phyloP scores from a whole-genome alignment of 352 stramenopile genomes.

The Pythium brassicae region DNA sequence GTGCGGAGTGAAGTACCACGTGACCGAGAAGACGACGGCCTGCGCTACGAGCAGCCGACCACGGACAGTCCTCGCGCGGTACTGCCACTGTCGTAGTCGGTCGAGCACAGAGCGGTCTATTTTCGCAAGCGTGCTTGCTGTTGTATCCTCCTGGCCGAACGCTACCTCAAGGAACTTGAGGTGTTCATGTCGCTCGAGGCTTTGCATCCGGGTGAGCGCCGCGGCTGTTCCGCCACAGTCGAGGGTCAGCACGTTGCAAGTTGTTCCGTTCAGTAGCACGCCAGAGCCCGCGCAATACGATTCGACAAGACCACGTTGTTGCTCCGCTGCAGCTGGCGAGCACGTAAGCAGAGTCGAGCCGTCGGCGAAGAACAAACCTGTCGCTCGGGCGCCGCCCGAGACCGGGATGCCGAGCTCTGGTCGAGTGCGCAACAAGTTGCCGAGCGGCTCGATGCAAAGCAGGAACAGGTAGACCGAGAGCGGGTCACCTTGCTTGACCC shows the following conservation, averaged over 20 bases:
- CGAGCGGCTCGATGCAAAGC: slow-evolving; percentile 17
- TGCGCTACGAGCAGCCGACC: slow-evolving; percentile 1
- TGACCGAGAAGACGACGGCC: slow-evolving; percentile 5
- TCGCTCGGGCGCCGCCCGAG: background rate
- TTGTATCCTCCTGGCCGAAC: slow-evolving; percentile 7
- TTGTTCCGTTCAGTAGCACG: slow-evolving; percentile 12
- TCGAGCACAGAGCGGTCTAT: background rate
- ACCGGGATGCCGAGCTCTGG: slow-evolving; percentile 8
- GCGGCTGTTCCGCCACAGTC: background rate
- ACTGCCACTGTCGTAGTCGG: background rate
- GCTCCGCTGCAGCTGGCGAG: background rate
- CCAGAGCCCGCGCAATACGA: slow-evolving; percentile 18
- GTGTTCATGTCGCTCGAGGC: background rate
- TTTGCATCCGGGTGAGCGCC: background rate
- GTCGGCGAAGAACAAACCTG: slow-evolving; percentile 20
- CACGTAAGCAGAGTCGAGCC: slow-evolving; percentile 15
- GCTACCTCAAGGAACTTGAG: slow-evolving; percentile 13
- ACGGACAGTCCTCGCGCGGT: slow-evolving; percentile 1
- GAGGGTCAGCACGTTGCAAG: slow-evolving; percentile 11
- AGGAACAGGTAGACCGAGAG: slow-evolving; percentile 18
- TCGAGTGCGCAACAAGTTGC: slow-evolving; percentile 11
- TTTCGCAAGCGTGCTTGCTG: background rate
- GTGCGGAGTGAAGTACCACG: slow-evolving; percentile 11
- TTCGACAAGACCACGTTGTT: slow-evolving; percentile 14
- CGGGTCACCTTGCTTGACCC: slow-evolving; percentile 25